These are phyloP conservation scores for Aristolochia fimbriata DNA, from an alignment of 164 flowering plant genomes.

Conservation along the genomic window DNA sequence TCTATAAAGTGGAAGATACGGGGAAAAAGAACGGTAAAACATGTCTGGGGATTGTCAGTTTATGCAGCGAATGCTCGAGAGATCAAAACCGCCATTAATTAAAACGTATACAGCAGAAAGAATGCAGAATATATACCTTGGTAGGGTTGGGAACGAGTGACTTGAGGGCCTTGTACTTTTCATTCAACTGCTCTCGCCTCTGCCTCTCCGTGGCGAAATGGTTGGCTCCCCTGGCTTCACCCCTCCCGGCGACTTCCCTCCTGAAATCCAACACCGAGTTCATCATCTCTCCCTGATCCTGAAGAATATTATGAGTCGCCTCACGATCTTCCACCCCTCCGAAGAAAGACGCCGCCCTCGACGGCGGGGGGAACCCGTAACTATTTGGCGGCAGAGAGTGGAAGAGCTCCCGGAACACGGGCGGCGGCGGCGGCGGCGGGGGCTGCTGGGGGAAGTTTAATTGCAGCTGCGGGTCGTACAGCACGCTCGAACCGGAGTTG, in stretches of 20 bases:
- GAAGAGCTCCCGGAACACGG: conserved; percentile 47
- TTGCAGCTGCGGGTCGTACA: conserved; percentile 54
- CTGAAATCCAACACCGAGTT: conserved; percentile 53
- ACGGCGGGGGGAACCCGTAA: conserved; percentile 22
- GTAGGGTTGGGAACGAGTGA: conserved; percentile 62
- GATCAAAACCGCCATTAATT: no score
- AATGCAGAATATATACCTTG: conserved; percentile 54
- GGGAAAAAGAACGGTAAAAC: no score
- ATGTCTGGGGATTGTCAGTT: no score
- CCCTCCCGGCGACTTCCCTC: conserved; percentile 24
- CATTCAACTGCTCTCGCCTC: conserved; percentile 63
- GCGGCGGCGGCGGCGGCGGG: conserved; percentile 69
- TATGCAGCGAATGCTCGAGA: no score
- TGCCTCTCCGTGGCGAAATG: conserved; percentile 68
- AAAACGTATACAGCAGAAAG: no score
- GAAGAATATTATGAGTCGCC: conserved; percentile 18
- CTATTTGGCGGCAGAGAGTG: conserved; percentile 47
- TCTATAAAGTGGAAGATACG: no score
- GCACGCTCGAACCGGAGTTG: conserved; percentile 14
- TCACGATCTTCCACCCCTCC: conserved; percentile 47
- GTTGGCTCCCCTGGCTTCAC: conserved; percentile 27
- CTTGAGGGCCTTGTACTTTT: conserved; percentile 42
- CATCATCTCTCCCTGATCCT: conserved; percentile 26
- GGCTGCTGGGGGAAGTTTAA: conserved; percentile 44
- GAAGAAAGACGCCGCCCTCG: conserved; percentile 29